phyloP scores from a whole-genome alignment of 2,329 filamentous ascomycete genomes.

The Cordyceps militaris region DNA sequence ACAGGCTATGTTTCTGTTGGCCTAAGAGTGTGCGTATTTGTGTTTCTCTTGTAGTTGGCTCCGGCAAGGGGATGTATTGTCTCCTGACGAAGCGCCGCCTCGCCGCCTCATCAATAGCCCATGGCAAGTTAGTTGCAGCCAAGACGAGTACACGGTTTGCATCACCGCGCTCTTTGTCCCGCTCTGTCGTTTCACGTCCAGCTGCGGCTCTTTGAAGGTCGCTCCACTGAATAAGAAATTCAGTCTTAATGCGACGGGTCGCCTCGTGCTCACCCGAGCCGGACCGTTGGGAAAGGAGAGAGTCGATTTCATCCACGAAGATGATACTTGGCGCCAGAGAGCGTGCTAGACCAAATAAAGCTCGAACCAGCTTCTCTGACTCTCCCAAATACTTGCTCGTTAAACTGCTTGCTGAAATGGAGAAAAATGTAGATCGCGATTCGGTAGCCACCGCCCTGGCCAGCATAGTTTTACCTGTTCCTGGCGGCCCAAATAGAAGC shows the following conservation, averaged over 20 bases:
- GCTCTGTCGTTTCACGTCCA: constrained; percentile 63
- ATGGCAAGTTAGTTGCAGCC: constrained; percentile 91
- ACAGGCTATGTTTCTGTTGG: constrained; percentile 79
- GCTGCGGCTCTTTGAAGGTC: constrained; percentile 88
- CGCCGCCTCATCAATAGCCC: constrained; percentile 96
- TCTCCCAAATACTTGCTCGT: constrained; percentile 96
- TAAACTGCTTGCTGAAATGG: constrained; percentile 87
- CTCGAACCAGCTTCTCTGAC: constrained; percentile 90
- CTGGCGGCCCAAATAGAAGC: constrained; percentile 91
- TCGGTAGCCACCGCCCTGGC: constrained; percentile 92
- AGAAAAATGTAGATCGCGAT: constrained; percentile 91
- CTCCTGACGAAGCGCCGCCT: constrained; percentile 82
- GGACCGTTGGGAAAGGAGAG: constrained; percentile 74
- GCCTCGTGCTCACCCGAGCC: constrained; percentile 87
- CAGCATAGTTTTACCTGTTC: constrained; percentile 98
- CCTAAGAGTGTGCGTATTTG: constrained; percentile 75
- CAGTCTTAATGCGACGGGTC: constrained; percentile 89
- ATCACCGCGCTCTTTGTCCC: constrained; percentile 67
- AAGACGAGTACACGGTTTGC: constrained; percentile 84
- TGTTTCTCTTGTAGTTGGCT: constrained; percentile 68
- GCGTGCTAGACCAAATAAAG: constrained; percentile 85
- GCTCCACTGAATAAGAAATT: constrained; percentile 97
- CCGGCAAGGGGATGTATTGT: constrained; percentile 93
- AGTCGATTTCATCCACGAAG: constrained; percentile 98
- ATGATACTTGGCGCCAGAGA: constrained; percentile 89